Conservation (phyloP, 768 basidiomycete species). For the Tremella yokohamensis region DNA sequence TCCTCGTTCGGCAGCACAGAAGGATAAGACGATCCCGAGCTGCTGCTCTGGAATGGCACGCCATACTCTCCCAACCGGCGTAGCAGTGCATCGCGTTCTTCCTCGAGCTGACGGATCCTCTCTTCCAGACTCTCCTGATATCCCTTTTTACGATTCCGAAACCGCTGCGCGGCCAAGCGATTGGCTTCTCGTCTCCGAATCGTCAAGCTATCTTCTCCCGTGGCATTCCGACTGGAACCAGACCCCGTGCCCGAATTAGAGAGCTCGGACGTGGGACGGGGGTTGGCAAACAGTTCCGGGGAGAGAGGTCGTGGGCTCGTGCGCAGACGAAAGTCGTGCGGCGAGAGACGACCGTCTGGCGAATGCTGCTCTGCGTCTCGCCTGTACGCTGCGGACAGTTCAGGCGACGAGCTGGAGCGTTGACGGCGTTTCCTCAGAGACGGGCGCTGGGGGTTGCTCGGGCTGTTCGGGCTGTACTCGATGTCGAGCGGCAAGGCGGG, state of each 20-base stretch:
- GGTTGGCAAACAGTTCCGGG: too few species aligned
- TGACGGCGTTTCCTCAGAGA: conserved; percentile 11
- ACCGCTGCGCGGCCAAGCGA: conserved; percentile 47
- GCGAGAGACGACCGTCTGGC: neutral
- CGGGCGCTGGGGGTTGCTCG: neutral
- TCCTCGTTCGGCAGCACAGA: conserved; percentile 7
- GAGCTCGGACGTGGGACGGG: too few species aligned
- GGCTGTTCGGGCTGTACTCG: too few species aligned
- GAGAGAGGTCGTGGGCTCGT: too few species aligned
- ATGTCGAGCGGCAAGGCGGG: too few species aligned
- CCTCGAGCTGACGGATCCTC: conserved; percentile 36
- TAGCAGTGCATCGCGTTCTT: conserved; percentile 33
- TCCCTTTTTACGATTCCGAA: conserved; percentile 48
- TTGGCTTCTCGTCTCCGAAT: conserved; percentile 46
- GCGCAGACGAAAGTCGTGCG: too few species aligned
- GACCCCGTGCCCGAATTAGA: neutral
- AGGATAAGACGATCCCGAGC: neutral
- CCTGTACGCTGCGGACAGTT: neutral
- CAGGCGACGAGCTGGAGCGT: conserved; percentile 11
- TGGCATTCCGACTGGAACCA: neutral
- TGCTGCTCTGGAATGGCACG: neutral
- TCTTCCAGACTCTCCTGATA: conserved; percentile 48
- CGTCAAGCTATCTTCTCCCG: conserved; percentile 13
- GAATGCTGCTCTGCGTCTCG: neutral
- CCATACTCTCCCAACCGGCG: conserved; percentile 21